Percentiles rank a stretch among this genome's conserved stretches.
phyloP scores from a whole-genome alignment of 495 filamentous ascomycete species.

The Stereocaulon alpinum region DNA sequence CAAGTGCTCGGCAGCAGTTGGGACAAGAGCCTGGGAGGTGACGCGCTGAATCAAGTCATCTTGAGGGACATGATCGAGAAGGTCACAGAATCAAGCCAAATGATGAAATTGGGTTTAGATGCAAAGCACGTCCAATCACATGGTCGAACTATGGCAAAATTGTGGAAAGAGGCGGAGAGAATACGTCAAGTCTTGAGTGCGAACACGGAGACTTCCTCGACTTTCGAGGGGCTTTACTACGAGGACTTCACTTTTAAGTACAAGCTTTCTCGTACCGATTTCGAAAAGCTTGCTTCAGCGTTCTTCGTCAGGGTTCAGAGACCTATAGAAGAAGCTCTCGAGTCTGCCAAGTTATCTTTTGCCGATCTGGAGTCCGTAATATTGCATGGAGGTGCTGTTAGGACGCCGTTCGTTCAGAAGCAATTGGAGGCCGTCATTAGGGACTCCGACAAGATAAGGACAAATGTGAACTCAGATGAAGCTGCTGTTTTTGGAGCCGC shows the following conservation, averaged over 20 bases:
- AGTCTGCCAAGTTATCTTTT: slow-evolving; percentile 58
- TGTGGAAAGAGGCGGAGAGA: slow-evolving; percentile 85
- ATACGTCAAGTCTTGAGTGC: slow-evolving; percentile 85
- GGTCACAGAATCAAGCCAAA: slow-evolving; percentile 58
- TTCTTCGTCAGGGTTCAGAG: slow-evolving; percentile 56
- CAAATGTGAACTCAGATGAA: slow-evolving; percentile 96
- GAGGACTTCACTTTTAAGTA: slow-evolving; percentile 90
- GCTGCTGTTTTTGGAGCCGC: slow-evolving; percentile 93
- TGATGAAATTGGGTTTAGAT: slow-evolving; percentile 56
- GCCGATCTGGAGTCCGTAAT: slow-evolving; percentile 81
- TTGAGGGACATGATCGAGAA: slow-evolving; percentile 76
- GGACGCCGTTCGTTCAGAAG: slow-evolving; percentile 91
- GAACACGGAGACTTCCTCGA: slow-evolving; percentile 69
- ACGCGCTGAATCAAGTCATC: slow-evolving; percentile 77
- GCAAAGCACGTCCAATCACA: slow-evolving; percentile 54
- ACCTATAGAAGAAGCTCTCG: slow-evolving; percentile 66
- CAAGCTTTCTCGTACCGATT: slow-evolving; percentile 70
- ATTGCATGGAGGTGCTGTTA: slow-evolving; percentile 79
- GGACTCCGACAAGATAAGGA: slow-evolving; percentile 65
- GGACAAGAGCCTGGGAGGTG: slow-evolving; percentile 84
- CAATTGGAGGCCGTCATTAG: slow-evolving; percentile 69
- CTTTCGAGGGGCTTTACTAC: slow-evolving; percentile 73
- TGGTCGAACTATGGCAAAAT: slow-evolving; percentile 74
- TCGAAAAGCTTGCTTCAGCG: slow-evolving; percentile 68
- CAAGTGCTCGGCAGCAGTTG: slow-evolving; percentile 76